Conservation (phyloP, 495 filamentous ascomycete species). For the Aspergillus carlsbadensis region DNA sequence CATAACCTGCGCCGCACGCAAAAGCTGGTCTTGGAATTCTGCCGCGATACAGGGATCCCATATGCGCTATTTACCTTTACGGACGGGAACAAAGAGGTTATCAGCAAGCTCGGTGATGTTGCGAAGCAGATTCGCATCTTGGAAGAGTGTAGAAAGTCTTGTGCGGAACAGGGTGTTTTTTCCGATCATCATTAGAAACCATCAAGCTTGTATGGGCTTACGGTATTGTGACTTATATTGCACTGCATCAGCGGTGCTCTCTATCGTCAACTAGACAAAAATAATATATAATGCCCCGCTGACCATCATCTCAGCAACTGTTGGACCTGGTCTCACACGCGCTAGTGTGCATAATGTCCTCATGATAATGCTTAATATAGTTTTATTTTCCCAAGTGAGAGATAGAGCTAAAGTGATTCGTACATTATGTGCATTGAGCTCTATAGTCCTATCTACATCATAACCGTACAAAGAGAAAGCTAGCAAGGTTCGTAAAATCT, state of each 20-base stretch:
- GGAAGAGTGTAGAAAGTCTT: slow-evolving; percentile 75
- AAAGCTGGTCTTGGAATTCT: slow-evolving; percentile 83
- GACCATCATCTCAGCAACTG: neutral
- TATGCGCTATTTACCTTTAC: slow-evolving; percentile 94
- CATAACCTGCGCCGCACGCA: slow-evolving; percentile 88
- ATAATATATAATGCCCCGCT: neutral
- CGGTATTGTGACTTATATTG: no score
- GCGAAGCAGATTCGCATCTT: slow-evolving; percentile 83
- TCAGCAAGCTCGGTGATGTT: slow-evolving; percentile 80
- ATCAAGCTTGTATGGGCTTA: no score
- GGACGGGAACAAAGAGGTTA: slow-evolving; percentile 86
- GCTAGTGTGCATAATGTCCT: slow-evolving; percentile 10
- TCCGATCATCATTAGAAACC: slow-evolving; percentile 32
- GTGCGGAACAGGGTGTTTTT: slow-evolving; percentile 43
- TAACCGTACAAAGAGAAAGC: neutral
- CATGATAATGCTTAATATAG: slow-evolving; percentile 4
- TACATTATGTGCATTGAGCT: neutral
- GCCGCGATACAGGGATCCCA: slow-evolving; percentile 84
- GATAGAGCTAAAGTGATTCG: neutral
- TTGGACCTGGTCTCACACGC: neutral
- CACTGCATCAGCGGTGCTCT: neutral
- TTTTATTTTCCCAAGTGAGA: neutral
- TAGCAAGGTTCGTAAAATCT: neutral
- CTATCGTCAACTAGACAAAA: neutral
- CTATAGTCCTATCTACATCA: neutral